Conservation (phyloP, 345 rosid species). For the Populus nigra region DNA sequence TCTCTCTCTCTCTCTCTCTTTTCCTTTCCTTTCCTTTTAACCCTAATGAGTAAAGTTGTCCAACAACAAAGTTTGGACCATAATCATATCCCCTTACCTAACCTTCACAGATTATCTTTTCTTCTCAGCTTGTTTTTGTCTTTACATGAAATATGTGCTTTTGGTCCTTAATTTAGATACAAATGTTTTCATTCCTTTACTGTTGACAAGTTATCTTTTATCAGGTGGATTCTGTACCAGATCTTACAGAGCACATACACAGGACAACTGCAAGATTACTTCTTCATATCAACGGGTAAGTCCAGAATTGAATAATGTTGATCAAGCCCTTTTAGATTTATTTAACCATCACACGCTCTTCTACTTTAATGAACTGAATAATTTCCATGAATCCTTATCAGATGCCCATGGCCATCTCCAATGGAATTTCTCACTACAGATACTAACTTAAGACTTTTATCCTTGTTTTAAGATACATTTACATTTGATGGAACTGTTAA, state of each 20-base stretch:
- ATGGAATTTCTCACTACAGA: background rate
- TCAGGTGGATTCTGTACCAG: slow-evolving; percentile 91
- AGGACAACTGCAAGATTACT: slow-evolving; percentile 82
- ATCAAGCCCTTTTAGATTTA: background rate
- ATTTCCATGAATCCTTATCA: background rate
- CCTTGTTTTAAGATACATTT: background rate
- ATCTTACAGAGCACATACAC: slow-evolving; percentile 73
- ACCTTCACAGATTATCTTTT: background rate
- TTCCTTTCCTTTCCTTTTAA: too few species aligned
- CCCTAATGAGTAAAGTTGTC: background rate
- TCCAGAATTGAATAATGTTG: slow-evolving; percentile 1
- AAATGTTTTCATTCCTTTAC: background rate
- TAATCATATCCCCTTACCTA: background rate
- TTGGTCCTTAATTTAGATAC: background rate
- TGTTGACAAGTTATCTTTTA: slow-evolving; percentile 14
- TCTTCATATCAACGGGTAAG: slow-evolving; percentile 93
- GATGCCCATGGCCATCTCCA: background rate
- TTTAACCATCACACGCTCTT: background rate
- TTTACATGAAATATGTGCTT: background rate
- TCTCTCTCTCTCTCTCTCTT: background rate
- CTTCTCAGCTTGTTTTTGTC: too few species aligned
- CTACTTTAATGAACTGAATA: background rate
- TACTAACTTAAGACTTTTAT: background rate
- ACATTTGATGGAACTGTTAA: background rate
- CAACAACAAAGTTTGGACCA: background rate